Percentiles rank a stretch among this genome's conserved stretches.
Conservation (phyloP, 768 basidiomycete species). For the Ramaria sp. region DNA sequence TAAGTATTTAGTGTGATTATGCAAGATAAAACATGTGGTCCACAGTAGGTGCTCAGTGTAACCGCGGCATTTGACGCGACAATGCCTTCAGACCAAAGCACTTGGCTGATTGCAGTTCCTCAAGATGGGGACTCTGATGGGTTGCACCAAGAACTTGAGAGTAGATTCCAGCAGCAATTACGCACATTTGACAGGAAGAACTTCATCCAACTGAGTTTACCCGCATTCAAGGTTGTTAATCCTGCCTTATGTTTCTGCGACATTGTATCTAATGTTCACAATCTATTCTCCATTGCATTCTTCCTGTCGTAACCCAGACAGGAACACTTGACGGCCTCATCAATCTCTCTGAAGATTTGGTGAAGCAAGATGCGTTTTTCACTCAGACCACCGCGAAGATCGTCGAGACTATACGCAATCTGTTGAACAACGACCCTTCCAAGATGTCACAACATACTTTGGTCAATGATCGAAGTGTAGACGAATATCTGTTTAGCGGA, state of each 20-base stretch:
- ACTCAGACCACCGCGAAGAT: constrained; percentile 83
- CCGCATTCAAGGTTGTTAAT: constrained; percentile 74
- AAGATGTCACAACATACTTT: constrained; percentile 68
- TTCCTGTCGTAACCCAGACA: constrained; percentile 39
- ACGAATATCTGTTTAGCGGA: constrained; percentile 62
- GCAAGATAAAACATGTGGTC: not conserved
- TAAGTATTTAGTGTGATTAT: not conserved
- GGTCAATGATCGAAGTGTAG: constrained; percentile 69
- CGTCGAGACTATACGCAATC: constrained; percentile 85
- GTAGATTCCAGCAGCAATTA: constrained; percentile 51
- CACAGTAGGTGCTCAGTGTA: not conserved
- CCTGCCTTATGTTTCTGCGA: not conserved
- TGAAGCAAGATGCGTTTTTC: constrained; percentile 85
- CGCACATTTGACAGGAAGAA: constrained; percentile 36
- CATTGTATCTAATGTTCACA: not conserved
- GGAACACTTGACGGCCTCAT: constrained; percentile 89
- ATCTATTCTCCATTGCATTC: not conserved
- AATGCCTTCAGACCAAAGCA: constrained; percentile 95
- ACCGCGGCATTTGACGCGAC: not conserved
- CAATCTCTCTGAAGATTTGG: constrained; percentile 81
- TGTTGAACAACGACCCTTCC: constrained; percentile 77
- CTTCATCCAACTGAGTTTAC: constrained; percentile 62
- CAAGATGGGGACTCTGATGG: constrained; percentile 79
- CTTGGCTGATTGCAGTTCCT: constrained; percentile 86
- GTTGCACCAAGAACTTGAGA: constrained; percentile 49